Base-by-base conservation (phyloP, 306 rosid species). In the Rosa chinensis region DNA sequence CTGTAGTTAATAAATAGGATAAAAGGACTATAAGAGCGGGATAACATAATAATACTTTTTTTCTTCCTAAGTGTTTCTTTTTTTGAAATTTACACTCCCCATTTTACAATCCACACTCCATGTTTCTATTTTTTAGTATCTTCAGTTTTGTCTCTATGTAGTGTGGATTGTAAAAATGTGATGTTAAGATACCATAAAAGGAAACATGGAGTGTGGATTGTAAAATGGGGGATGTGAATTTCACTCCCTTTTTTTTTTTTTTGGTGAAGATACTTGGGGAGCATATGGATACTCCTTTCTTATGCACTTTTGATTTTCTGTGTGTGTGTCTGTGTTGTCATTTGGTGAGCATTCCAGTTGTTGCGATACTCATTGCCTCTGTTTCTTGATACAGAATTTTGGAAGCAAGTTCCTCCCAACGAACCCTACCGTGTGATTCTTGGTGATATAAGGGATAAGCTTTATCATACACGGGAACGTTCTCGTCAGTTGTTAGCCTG, bases 371-470 rank as follows among this genome's bases (percentile, higher is more conserved):
- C 72, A 63, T 79, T 80, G 74, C 63, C 50, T 75, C 67, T 61
- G 61, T 71, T 62, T 45, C 23, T 74, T 73, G 62, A 70, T 84
- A 69, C 83, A 96, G 99, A 96, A 45, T 96, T 96, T 76, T 96
- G 99, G 99, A 96, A 96, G 76, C 92, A 87, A 83, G 50, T 93
- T 81, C 99, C 99, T 43, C 53, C 85, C 74, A 96, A 74, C 79
- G 99, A 96, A 76, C 99, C 99, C 5, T 96, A 96, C 82, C 97
- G 99, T 78, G 99, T 96, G 63, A 55, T 96, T 62, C 94, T 96
- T 21, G 99, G 98, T 49, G 96, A 93, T 9, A 90, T 96, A 73
- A 90, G 99, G 82, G 98, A 96, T 73, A 96, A 87, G 90, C 99
- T 96, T 44, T 96, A 96, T 80, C 87, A 90, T 62, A 96, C 99